Base-by-base conservation (phyloP, 2,329 filamentous ascomycete genomes). In the Ascocoryne sarcoides region DNA sequence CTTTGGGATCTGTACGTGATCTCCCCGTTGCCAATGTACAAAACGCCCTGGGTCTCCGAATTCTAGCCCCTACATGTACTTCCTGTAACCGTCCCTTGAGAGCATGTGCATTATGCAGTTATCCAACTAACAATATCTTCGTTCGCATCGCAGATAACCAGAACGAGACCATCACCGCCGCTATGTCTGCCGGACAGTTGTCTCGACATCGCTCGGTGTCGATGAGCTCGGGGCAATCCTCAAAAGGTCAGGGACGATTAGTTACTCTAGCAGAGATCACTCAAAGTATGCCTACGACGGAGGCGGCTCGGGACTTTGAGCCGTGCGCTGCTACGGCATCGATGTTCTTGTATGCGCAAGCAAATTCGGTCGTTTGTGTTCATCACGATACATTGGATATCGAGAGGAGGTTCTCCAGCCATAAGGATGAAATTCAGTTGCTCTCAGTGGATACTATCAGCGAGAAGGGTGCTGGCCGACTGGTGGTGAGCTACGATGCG, bases 331-430 rank as follows among this genome's bases (percentile, higher is more conserved):
- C 92, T 20, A 96, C 92, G 4, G 86, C 84, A 2, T 86, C 87
- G 17, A 84, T 92, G 68, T 83, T 98, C 50, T 73, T 98, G 18
- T 95, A 93, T 63, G 81, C 87, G 17, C 76, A 96, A 60, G 84
- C 86, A 21, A 80, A 79, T 39, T 76, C 80, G 5, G 79, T 98
- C 43, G 72, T 95, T 17, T 92, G 88, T 61, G 79, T 90, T 21
- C 88, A 94, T 56, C 90, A 96, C 65, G 90, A 96, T 59, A 94
- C 85, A 3, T 67, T 98, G 40, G 85, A 84, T 14, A 82, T 96
- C 50, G 90, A 96, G 57, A 73, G 88, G 45, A 76, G 84, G 14
- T 96, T 96, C 59, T 79, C 84, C 19, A 75, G 80, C 44, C 92
- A 98, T 61, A 74, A 76, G 23, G 84, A 94, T 48, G 82, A 93